Conservation (phyloP, 345 rosid genomes). For the Citrus trifoliata region DNA sequence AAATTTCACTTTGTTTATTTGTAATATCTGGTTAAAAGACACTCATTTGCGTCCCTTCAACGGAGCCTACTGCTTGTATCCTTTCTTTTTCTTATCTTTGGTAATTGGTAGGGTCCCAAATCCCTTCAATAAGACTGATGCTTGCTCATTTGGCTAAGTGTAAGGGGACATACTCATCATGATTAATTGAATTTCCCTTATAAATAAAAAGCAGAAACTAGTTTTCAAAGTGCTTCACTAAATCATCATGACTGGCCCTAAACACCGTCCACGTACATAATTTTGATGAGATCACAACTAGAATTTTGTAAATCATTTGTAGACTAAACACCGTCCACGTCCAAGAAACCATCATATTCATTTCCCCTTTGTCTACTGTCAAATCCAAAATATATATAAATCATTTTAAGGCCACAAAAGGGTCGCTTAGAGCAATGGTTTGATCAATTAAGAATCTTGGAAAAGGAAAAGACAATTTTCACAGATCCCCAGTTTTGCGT, state of each 20-base stretch:
- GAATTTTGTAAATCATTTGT: background rate
- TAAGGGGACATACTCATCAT: background rate
- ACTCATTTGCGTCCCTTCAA: no score
- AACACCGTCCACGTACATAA: background rate
- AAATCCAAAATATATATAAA: no score
- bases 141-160: no score
- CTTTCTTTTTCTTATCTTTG: background rate
- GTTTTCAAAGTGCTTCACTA: background rate
- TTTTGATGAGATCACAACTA: background rate
- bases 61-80: background rate
- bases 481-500: constrained; percentile 12
- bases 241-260: background rate
- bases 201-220: background rate
- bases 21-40: no score
- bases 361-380: background rate
- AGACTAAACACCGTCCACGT: background rate
- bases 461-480: background rate
- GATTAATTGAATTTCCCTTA: background rate
- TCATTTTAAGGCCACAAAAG: no score
- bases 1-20: no score
- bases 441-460: constrained; percentile 9
- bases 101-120: no score
- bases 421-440: background rate
- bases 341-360: background rate
- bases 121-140: no score